Evolutionary conservation across 345 rosid species (phyloP).

Genomic region (Aethionema arabicum): DNA sequence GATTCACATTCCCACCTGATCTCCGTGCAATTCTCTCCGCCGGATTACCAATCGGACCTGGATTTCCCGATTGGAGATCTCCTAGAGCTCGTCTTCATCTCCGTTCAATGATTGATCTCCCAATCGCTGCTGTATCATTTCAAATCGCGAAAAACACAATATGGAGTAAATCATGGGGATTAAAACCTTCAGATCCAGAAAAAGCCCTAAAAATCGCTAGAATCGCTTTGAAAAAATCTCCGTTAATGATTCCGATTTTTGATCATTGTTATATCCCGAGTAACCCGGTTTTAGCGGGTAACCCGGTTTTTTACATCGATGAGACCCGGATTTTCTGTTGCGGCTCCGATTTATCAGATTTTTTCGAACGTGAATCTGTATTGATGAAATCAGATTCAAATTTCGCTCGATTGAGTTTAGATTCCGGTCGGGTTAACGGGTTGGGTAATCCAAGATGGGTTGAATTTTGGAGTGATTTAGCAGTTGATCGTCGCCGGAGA

Average conservation of each 20-base stretch:
- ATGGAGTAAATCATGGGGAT: constrained; percentile 95
- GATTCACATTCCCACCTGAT: constrained; percentile 92
- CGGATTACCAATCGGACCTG: constrained; percentile 83
- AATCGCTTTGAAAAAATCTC: constrained; percentile 82
- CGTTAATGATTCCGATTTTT: constrained; percentile 83
- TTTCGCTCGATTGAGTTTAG: constrained; percentile 64
- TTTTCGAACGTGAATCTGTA: constrained; percentile 77
- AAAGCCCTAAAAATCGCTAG: constrained; percentile 79
- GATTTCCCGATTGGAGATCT: constrained; percentile 96
- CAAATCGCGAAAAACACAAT: constrained; percentile 84
- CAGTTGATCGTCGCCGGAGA: constrained; percentile 71
- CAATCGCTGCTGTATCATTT: constrained; percentile 83
- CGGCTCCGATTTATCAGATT: constrained; percentile 89
- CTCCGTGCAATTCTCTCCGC: constrained; percentile 83
- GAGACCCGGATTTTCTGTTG: constrained; percentile 89
- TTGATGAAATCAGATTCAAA: constrained; percentile 55
- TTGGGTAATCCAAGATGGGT: constrained; percentile 85
- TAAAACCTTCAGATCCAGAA: constrained; percentile 81
- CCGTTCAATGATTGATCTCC: constrained; percentile 78
- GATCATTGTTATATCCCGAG: constrained; percentile 94
- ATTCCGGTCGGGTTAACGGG: constrained; percentile 44
- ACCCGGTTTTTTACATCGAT: constrained; percentile 92
- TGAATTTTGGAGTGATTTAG: constrained; percentile 94
- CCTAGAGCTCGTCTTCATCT: constrained; percentile 76
- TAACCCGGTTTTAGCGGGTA: constrained; percentile 82